Conservation (phyloP, 192 early-diverging fungal genomes). For the Mortierella alpina region DNA sequence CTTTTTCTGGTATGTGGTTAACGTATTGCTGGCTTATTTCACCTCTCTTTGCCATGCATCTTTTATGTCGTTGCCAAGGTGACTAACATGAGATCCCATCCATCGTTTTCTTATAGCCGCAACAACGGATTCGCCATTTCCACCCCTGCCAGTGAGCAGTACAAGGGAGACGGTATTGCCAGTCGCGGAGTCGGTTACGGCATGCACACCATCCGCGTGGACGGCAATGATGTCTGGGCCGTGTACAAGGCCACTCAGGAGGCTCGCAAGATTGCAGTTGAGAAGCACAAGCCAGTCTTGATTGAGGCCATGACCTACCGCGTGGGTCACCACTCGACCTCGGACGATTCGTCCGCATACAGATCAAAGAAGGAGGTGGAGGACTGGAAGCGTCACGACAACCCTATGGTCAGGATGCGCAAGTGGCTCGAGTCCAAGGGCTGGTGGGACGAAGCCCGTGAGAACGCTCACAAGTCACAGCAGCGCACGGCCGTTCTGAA, state of each 20-base stretch:
- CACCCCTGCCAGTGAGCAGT: conserved; percentile 94
- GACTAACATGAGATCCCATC: neutral
- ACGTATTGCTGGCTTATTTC: neutral
- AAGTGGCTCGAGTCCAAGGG: conserved; percentile 87
- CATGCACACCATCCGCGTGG: conserved; percentile 96
- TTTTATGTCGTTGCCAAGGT: neutral
- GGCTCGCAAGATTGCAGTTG: conserved; percentile 85
- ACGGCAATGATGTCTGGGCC: conserved; percentile 98
- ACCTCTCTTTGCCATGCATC: neutral
- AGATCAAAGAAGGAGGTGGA: conserved; percentile 92
- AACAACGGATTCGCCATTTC: conserved; percentile 99
- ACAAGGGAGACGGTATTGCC: conserved; percentile 97
- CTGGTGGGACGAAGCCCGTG: conserved; percentile 84
- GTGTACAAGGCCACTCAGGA: conserved; percentile 93
- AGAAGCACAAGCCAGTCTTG: conserved; percentile 87
- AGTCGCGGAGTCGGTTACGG: conserved; percentile 96
- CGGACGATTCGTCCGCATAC: conserved; percentile 97
- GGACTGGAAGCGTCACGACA: conserved; percentile 87
- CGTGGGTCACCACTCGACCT: conserved; percentile 96
- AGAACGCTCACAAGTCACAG: conserved; percentile 72
- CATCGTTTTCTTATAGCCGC: conserved; percentile 64
- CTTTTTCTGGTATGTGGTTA: conserved; percentile 82
- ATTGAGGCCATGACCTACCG: conserved; percentile 99
- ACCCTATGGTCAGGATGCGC: conserved; percentile 90
- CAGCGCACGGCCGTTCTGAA: conserved; percentile 80